Base-by-base conservation (phyloP, 495 filamentous ascomycete genomes). In the Neurospora sublineolata region DNA sequence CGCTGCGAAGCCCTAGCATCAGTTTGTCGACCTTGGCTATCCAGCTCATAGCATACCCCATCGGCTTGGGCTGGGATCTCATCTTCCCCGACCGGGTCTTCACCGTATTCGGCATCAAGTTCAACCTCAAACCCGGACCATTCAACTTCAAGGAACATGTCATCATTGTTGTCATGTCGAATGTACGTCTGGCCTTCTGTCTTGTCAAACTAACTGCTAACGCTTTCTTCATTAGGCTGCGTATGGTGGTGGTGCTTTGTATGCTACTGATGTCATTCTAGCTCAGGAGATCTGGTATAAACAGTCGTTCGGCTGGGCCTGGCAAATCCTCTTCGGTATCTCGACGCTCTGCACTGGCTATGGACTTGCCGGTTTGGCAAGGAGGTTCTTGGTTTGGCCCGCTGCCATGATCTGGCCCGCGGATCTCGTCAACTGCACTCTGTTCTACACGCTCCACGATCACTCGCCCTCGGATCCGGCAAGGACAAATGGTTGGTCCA, bases 131-230 rank as follows among this genome's bases (percentile, higher is more conserved):
- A 69, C 89, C 89, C 7, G 89, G 91, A 42, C 88, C 86, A 42
- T 93, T 93, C 79, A 93, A 92, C 78, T 88, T 89, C 79, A 93
- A 93, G 76, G 91, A 93, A 78, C 91, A 93, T 83, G 89, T 89
- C 33, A 79, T 93, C 70, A 92, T 93, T 75, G 89, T 90, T 23
- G 88, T 91, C 73, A 93, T 93, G 90, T 87, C 87, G 0, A 88
- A 87, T 76, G 86, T 87, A 76, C 40, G 80, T 78, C 33, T 68
- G 44, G 68, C 41, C 38, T 38, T 52, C 18, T 38, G 37, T 68
- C n/a, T 20, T 74, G 37, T 38, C 5, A 7, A 18, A 4, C 16
- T 20, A 46, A 18, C 68, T 67, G 70, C 77, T 76, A 38, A 79
- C 69, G 39, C 20, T 2, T 9, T n/a, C 40, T 68, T 37, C 5